phyloP scores from a whole-genome alignment of 2,329 filamentous ascomycete genomes.

The Pseudonectria foliicola region DNA sequence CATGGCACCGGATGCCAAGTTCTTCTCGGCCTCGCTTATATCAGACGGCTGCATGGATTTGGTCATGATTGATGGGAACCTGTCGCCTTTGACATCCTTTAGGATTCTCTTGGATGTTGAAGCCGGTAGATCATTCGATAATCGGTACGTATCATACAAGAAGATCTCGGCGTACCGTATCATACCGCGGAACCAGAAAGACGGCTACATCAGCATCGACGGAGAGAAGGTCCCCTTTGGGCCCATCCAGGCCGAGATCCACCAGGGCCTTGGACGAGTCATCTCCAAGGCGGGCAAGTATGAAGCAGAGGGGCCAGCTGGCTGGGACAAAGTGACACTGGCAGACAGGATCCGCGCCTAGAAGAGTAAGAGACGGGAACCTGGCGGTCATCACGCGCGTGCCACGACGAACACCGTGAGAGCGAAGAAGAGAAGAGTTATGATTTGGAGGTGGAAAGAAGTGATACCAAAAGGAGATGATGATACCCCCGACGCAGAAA shows the following conservation, averaged over 20 bases:
- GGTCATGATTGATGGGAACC: slow-evolving; percentile 69
- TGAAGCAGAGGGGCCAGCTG: slow-evolving; percentile 51
- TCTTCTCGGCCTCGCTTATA: slow-evolving; percentile 78
- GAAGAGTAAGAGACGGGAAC: neutral
- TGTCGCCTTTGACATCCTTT: slow-evolving; percentile 59
- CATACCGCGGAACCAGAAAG: slow-evolving; percentile 60
- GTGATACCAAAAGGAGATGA: slow-evolving; percentile 6
- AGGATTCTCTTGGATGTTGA: slow-evolving; percentile 66
- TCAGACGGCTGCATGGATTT: slow-evolving; percentile 83
- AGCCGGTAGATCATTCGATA: slow-evolving; percentile 70
- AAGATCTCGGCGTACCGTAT: slow-evolving; percentile 88
- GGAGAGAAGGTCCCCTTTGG: slow-evolving; percentile 83
- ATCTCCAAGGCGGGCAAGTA: slow-evolving; percentile 70
- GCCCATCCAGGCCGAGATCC: slow-evolving; percentile 86
- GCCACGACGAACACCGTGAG: neutral
- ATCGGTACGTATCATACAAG: slow-evolving; percentile 67
- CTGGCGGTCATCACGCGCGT: too few relatives aligned
- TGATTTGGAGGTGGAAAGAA: neutral
- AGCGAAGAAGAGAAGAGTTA: neutral
- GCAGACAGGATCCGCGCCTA: slow-evolving; percentile 23
- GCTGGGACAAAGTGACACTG: slow-evolving; percentile 39
- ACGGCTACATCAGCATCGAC: slow-evolving; percentile 89
- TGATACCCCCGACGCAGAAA: slow-evolving; percentile 17
- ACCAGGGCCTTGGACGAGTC: slow-evolving; percentile 75
- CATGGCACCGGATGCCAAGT: slow-evolving; percentile 80